These are phyloP conservation scores for Phalaenopsis equestris DNA, from an alignment of 106 monocot genomes.

Conservation along the genomic window DNA sequence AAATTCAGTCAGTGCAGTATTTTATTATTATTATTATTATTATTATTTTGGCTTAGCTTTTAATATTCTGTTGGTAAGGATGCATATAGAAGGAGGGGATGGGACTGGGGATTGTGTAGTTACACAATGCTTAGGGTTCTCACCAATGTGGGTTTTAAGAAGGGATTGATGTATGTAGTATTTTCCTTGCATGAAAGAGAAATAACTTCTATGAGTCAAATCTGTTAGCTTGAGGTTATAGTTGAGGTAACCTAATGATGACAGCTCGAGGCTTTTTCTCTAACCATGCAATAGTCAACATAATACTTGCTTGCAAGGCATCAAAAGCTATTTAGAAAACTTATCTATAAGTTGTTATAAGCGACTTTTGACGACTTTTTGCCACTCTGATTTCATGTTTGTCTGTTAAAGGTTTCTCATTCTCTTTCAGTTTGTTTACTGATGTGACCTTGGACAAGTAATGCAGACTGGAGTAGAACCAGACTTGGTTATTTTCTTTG, in stretches of 20 bases:
- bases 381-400: background rate
- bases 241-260: background rate
- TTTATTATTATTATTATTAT: too few relatives aligned
- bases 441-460: background rate
- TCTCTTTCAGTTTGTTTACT: background rate
- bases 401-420: background rate
- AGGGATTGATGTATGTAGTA: background rate
- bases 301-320: background rate
- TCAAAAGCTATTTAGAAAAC: background rate
- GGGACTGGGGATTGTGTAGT: background rate
- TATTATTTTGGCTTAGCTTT: too few relatives aligned
- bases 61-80: too few relatives aligned
- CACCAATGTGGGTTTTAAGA: background rate
- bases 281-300: background rate
- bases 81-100: background rate
- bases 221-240: background rate
- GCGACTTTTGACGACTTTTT: background rate
- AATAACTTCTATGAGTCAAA: background rate
- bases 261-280: background rate
- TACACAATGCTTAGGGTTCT: background rate
- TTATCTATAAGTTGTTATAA: background rate
- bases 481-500: slow-evolving; percentile 81
- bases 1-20: too few relatives aligned
- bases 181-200: background rate
- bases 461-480: slow-evolving; percentile 79